phyloP scores from a whole-genome alignment of 164 flowering plant species.

The Umbellularia californica region DNA sequence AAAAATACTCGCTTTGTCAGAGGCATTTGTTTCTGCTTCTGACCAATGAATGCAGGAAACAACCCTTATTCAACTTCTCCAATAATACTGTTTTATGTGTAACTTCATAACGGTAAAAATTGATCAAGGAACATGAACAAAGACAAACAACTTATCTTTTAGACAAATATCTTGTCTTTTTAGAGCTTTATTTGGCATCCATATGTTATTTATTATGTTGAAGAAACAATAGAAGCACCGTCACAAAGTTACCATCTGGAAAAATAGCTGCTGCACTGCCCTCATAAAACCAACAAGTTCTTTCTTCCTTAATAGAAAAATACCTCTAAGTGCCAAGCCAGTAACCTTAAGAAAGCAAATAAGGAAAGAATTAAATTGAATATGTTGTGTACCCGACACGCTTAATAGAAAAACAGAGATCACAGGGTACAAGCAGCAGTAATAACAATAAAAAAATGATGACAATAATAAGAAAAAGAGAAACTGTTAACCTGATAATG shows the following conservation, averaged over 20 bases:
- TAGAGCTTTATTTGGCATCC: neutral
- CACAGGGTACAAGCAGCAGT: neutral
- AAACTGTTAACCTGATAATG: neutral
- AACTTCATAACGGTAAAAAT: neutral
- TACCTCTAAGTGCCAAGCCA: conserved; percentile 85
- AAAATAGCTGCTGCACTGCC: conserved; percentile 96
- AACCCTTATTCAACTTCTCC: neutral
- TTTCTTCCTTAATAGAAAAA: conserved; percentile 86
- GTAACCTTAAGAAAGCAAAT: conserved; percentile 52
- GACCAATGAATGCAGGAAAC: neutral
- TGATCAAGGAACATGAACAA: neutral
- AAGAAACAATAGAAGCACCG: neutral
- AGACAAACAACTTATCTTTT: neutral
- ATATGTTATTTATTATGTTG: neutral
- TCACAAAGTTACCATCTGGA: conserved; percentile 75
- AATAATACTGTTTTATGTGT: neutral
- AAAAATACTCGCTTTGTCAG: no score
- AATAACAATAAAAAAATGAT: neutral
- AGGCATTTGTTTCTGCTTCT: no score
- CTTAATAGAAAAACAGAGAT: no score
- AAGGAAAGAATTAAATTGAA: conserved; percentile 4
- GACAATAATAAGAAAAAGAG: no score
- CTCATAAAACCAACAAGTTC: conserved; percentile 99
- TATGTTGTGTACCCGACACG: neutral
- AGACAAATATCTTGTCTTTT: no score